Base-by-base conservation (phyloP, 73 alveolate genomes). In the Paramecium bursaria region DNA sequence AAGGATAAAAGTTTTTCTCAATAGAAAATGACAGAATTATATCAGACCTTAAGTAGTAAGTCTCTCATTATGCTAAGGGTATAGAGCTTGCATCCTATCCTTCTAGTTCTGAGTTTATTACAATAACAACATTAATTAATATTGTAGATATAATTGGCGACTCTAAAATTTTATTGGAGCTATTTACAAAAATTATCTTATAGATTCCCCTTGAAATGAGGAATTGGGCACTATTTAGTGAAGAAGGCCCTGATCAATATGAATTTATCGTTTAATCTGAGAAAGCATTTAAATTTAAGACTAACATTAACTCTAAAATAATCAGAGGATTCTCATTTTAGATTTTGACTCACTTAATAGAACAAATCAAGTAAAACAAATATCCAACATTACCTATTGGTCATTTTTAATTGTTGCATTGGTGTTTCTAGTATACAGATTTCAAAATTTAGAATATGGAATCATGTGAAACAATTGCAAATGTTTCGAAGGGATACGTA, bases 1-100 rank as follows among this genome's bases (percentile, higher is more conserved):
- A 57, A 57, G 76, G 76, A 29, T 75, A 75, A 27, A 75, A 75
- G 11, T 75, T 75, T 55, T 75, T 75, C 35, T 75, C 88, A 6
- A 75, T 75, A 14, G 88, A 75, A 31, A 75, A 75, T 75, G 88
- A 75, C n/a, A 75, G 88, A 35, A 75, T 75, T 26, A 75, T 75
- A 50, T 27, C 77, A 15, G 88, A 75, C 25, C n/a, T 75, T 30
- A 75, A 75, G 35, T 75, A 46, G 31, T 52, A 75, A 50, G 50
- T 75, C 21, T 48, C 31, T 75, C 73, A 75, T 33, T 75, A 33
- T 33, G 54, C 88, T 0, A 75, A 51, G 46, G 88, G 88, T 2
- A 75, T 75, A 26, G 73, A 75, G 35, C 48, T 33, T 31, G 88
- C 88, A 9, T 55, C 77, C 15, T 51, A 21, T 17, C 88, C 88